Conservation (phyloP, 257 asterid species). For the Thymus quinquecostatus region DNA sequence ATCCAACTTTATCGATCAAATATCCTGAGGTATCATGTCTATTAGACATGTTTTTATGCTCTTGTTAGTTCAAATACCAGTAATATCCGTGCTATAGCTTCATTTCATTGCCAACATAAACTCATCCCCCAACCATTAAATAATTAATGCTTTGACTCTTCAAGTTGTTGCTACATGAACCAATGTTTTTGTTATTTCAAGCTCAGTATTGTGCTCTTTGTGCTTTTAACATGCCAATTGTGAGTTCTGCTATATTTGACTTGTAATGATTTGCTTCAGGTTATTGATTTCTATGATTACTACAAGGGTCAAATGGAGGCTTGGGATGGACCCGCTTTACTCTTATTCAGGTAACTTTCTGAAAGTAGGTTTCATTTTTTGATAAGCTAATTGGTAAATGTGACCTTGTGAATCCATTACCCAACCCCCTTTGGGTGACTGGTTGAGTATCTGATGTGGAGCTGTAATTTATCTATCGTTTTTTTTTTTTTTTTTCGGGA, state of each 20-base stretch:
- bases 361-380: constrained; percentile 32
- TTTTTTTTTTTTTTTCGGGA: constrained; percentile 1
- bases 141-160: background rate
- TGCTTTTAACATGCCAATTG: constrained; percentile 16
- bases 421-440: background rate
- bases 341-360: constrained; percentile 82
- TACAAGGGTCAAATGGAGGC: constrained; percentile 99
- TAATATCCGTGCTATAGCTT: background rate
- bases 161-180: constrained; percentile 11
- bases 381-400: constrained; percentile 8
- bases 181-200: constrained; percentile 3
- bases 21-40: constrained; percentile 83
- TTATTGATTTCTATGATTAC: constrained; percentile 89
- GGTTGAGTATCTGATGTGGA: constrained; percentile 20
- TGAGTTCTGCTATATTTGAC: constrained; percentile 31
- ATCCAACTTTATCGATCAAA: constrained; percentile 83
- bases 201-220: background rate
- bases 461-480: constrained; percentile 19
- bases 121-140: constrained; percentile 4
- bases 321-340: constrained; percentile 99
- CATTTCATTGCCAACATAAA: constrained; percentile 9
- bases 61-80: constrained; percentile 22
- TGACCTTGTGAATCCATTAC: constrained; percentile 30
- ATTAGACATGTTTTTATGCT: constrained; percentile 18
- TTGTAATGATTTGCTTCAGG: constrained; percentile 49